A percentile compares a stretch with the other conserved stretches of the same genome.
phyloP scores from a whole-genome alignment of 1,284 basidiomycete species.

The Marasmius sp. region DNA sequence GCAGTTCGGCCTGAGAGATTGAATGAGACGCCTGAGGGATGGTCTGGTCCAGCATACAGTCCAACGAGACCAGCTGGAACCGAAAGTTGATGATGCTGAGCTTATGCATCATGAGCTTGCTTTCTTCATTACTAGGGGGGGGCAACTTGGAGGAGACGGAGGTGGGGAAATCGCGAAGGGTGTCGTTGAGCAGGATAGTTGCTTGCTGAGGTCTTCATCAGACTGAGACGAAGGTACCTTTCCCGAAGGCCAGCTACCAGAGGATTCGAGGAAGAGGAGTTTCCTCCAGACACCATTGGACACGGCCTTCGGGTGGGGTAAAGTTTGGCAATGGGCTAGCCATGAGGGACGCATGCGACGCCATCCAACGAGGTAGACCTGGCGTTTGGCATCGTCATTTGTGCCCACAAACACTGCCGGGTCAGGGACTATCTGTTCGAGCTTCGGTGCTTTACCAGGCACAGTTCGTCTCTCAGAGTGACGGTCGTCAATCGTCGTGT shows the following conservation, averaged over 20 bases:
- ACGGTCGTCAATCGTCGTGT: not conserved
- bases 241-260: not conserved
- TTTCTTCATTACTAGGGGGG: not conserved
- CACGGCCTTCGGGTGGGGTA: not conserved
- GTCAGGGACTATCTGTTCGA: not conserved
- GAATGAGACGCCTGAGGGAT: not conserved
- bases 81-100: conserved; percentile 1
- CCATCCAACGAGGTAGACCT: not conserved
- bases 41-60: not conserved
- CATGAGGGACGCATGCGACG: not conserved
- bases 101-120: not conserved
- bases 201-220: not conserved
- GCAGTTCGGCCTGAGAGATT: not conserved
- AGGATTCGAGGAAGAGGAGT: not conserved
- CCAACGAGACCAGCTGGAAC: not conserved
- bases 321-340: not conserved
- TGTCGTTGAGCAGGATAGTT: not conserved
- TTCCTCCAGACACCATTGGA: not conserved
- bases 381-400: not conserved
- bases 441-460: no score
- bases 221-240: not conserved
- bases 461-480: not conserved
- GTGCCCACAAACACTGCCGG: not conserved
- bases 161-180: not conserved
- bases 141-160: no score